Evolutionary conservation across 73 alveolate genomes (phyloP), one percentile per base, ranked within the genome.

Genomic region (Paramecium primaurelia): DNA sequence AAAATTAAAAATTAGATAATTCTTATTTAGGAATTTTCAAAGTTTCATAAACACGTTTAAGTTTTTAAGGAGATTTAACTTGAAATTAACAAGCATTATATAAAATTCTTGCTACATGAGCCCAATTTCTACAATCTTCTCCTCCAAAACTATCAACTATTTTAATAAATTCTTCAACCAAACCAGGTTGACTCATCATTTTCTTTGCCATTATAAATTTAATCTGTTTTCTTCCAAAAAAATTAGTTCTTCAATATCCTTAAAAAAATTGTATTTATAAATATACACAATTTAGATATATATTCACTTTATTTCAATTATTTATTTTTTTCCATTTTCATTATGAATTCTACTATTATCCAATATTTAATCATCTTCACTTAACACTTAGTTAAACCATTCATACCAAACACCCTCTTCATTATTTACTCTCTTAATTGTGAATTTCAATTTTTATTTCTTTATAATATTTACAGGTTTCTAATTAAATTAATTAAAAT

Each of bases 331-430:
- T 11, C 60, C 60, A 49, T 59, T 89, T 16, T 86, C 54, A 80
- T 96, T 96, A 92, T 96, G 99, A 58, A 96, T 86, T 20, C 87
- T 89, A 58, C 93, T 86, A 11, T 75, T 58, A 18, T 54, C 47
- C 37, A 93, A 60, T 58, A 71, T 16, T 32, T 28, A 40, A 12
- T 49, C 60, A 4, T 49, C 60, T n/a, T 49, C 60, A 49, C 68
- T 92, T 5, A 64, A 83, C 25, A 95, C 71, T 36, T 86, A 40
- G 77, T 95, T 54, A 8, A 92, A 86, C 99, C 99, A 97, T 49
- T 97, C 99, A 88, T 97, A 97, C 99, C 99, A 97, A 8, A 97
- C 97, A 38, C 92, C 93, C n/a, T 93, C 86, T 32, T 92, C 92
- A 44, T 93, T 59, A 49, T 92, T 92, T 64, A 86, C 69, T 91